A percentile compares a stretch with the other conserved stretches of the same genome.
These are phyloP conservation scores for Mucor saturninus DNA, from an alignment of 371 early-diverging fungal genomes.

Conservation along the genomic window DNA sequence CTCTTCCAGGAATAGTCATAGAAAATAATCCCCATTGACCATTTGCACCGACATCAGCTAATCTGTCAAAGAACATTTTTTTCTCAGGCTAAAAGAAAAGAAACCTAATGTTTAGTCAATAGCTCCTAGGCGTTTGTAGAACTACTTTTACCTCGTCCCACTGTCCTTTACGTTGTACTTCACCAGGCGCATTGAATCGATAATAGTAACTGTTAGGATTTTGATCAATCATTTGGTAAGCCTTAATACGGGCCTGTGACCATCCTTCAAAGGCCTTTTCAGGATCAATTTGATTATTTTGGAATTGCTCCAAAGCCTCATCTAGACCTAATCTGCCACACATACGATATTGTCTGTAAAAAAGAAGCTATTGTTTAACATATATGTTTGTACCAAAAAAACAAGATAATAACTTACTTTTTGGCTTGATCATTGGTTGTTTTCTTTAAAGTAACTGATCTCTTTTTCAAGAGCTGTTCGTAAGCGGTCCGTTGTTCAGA, in stretches of 20 bases:
- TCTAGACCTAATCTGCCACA: slow-evolving; percentile 80
- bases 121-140: neutral
- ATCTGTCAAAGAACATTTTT: slow-evolving; percentile 75
- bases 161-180: slow-evolving; percentile 85
- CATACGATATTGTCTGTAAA: slow-evolving; percentile 66
- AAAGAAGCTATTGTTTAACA: neutral
- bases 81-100: slow-evolving; percentile 59
- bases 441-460: slow-evolving; percentile 73
- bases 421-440: slow-evolving; percentile 76
- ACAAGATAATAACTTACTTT: slow-evolving; percentile 51
- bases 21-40: slow-evolving; percentile 95
- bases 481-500: slow-evolving; percentile 80
- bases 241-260: slow-evolving; percentile 89
- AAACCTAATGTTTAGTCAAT: neutral
- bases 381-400: neutral
- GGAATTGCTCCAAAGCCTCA: slow-evolving; percentile 84
- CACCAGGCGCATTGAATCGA: slow-evolving; percentile 94
- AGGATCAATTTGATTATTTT: slow-evolving; percentile 65
- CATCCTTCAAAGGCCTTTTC: slow-evolving; percentile 89
- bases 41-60: slow-evolving; percentile 85
- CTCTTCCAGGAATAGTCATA: slow-evolving; percentile 90
- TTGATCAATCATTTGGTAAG: slow-evolving; percentile 84
- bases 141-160: slow-evolving; percentile 68
- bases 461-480: slow-evolving; percentile 80
- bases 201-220: slow-evolving; percentile 95